These are phyloP conservation scores for Candida andamanensis DNA, from an alignment of 805 yeast genomes.

Conservation along the genomic window DNA sequence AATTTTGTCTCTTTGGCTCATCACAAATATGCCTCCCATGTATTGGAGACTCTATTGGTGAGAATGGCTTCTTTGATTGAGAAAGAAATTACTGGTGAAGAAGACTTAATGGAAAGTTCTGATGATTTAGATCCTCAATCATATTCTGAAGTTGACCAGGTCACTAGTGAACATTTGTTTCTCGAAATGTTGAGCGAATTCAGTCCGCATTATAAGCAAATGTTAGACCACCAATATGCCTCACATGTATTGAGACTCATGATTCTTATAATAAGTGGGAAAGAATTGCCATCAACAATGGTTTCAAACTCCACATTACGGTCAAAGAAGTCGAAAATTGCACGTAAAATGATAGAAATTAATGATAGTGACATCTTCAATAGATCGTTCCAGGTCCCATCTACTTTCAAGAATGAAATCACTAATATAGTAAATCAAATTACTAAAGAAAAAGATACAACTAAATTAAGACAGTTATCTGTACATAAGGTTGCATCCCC, in stretches of 20 bases:
- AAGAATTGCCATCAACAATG: slow-evolving; percentile 68
- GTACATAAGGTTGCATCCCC: slow-evolving; percentile 84
- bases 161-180: slow-evolving; percentile 63
- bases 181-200: slow-evolving; percentile 62
- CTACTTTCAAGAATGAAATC: slow-evolving; percentile 58
- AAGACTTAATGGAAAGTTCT: slow-evolving; percentile 17
- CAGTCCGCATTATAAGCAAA: slow-evolving; percentile 49
- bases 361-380: slow-evolving; percentile 71
- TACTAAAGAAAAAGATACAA: slow-evolving; percentile 29
- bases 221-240: slow-evolving; percentile 76
- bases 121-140: too few relatives aligned
- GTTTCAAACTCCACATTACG: slow-evolving; percentile 67
- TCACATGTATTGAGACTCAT: slow-evolving; percentile 81
- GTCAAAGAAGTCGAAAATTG: slow-evolving; percentile 78
- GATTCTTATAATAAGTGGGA: slow-evolving; percentile 69
- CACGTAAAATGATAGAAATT: slow-evolving; percentile 89
- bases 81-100: slow-evolving; percentile 53
- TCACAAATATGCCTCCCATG: slow-evolving; percentile 92
- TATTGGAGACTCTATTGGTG: slow-evolving; percentile 78
- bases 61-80: slow-evolving; percentile 71
- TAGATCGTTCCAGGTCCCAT: slow-evolving; percentile 63
- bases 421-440: slow-evolving; percentile 43
- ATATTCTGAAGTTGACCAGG: slow-evolving; percentile 32
- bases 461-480: slow-evolving; percentile 60
- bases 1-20: slow-evolving; percentile 71